phyloP scores from a whole-genome alignment of 768 basidiomycete species.

The Pleurotus djamor region DNA sequence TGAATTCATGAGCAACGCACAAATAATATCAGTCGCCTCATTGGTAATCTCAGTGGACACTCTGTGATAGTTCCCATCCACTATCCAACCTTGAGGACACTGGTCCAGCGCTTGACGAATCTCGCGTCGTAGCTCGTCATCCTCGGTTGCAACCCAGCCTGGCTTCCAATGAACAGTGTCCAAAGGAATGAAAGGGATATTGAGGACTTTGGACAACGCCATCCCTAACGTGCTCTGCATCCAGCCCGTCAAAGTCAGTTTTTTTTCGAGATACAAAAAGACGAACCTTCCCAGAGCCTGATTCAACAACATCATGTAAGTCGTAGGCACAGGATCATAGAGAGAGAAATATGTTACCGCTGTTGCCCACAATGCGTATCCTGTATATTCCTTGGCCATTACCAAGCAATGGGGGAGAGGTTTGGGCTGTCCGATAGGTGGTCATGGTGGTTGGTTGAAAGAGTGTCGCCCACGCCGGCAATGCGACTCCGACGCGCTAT shows the following conservation, averaged over 20 bases:
- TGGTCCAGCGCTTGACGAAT: slow-evolving; percentile 25
- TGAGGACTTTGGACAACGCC: slow-evolving; percentile 39
- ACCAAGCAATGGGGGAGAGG: slow-evolving; percentile 33
- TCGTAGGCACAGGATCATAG: neutral
- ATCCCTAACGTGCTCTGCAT: slow-evolving; percentile 45
- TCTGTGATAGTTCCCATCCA: slow-evolving; percentile 44
- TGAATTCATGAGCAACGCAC: slow-evolving; percentile 27
- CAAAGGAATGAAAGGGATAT: slow-evolving; percentile 42
- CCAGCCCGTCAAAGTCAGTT: neutral
- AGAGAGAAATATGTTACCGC: slow-evolving; percentile 30
- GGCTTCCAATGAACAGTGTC: slow-evolving; percentile 50
- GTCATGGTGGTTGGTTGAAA: neutral
- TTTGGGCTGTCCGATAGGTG: neutral
- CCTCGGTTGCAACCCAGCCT: slow-evolving; percentile 35
- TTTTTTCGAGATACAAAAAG: neutral
- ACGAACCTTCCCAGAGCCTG: slow-evolving; percentile 30
- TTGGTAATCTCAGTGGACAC: slow-evolving; percentile 31
- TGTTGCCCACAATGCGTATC: slow-evolving; percentile 50
- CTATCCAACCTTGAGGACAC: slow-evolving; percentile 44
- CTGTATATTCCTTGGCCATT: slow-evolving; percentile 44
- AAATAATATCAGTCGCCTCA: slow-evolving; percentile 49
- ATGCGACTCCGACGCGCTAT: too few species aligned
- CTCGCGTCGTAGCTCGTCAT: slow-evolving; percentile 25
- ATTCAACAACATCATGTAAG: neutral
- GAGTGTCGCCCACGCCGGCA: too few species aligned